A percentile compares a stretch with the other conserved stretches of the same genome.
These are phyloP conservation scores for Spatholobus suberectus DNA, from an alignment of 306 rosid genomes.

Conservation along the genomic window DNA sequence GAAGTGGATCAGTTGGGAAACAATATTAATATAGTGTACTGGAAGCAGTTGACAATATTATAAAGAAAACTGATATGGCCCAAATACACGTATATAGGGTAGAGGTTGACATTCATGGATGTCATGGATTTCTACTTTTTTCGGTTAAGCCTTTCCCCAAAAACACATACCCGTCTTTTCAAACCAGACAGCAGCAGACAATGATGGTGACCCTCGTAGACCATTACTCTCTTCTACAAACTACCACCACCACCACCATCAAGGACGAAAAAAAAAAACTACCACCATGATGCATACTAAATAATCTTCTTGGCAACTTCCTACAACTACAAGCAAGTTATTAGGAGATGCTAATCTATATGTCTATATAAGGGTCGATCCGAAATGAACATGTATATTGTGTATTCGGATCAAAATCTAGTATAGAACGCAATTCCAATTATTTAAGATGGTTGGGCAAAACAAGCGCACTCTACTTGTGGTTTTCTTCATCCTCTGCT, in stretches of 20 bases:
- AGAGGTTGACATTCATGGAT: conserved; percentile 36
- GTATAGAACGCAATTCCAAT: neutral
- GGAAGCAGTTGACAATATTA: conserved; percentile 27
- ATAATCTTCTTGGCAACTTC: conserved; percentile 27
- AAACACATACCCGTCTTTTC: conserved; percentile 39
- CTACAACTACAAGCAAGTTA: conserved; percentile 4
- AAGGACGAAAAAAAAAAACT: too few species aligned
- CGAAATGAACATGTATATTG: neutral
- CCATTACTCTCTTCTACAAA: conserved; percentile 49
- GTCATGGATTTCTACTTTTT: conserved; percentile 4
- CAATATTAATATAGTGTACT: too few species aligned
- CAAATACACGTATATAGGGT: too few species aligned
- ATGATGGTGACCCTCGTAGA: conserved; percentile 62
- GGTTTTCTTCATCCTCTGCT: conserved; percentile 60
- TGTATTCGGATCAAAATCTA: conserved; percentile 2
- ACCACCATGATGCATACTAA: conserved; percentile 24
- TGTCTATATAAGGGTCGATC: conserved; percentile 49
- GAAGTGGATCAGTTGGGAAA: neutral
- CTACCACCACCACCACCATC: conserved; percentile 43
- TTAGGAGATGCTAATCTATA: neutral
- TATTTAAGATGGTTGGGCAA: conserved; percentile 47
- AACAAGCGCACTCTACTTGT: conserved; percentile 56
- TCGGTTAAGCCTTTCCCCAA: conserved; percentile 22
- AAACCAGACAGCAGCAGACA: conserved; percentile 64
- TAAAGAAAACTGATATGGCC: conserved; percentile 13